Conservation (phyloP, 1,284 basidiomycete genomes). For the Sanghuangporus baumii region DNA sequence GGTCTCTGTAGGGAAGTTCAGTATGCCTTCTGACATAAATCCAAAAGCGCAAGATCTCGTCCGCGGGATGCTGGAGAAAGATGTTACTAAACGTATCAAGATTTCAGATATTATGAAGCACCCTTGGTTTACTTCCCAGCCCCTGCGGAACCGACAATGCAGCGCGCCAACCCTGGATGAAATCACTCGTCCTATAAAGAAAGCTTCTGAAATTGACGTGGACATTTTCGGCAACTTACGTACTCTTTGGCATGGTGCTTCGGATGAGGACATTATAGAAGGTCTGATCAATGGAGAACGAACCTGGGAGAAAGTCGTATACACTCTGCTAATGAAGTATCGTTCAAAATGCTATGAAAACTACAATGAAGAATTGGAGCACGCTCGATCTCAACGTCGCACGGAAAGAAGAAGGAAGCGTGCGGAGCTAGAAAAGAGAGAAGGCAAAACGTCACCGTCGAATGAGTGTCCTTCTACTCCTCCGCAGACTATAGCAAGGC, state of each 20-base stretch:
- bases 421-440: conserved; percentile 13
- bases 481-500: conserved; percentile 40
- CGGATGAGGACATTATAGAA: conserved; percentile 66
- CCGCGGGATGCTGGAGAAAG: conserved; percentile 80
- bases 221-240: conserved; percentile 90
- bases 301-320: conserved; percentile 93
- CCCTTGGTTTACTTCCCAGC: conserved; percentile 79
- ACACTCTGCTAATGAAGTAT: conserved; percentile 80
- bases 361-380: conserved; percentile 57
- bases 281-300: conserved; percentile 60
- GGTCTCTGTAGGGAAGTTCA: conserved; percentile 78
- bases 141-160: conserved; percentile 43
- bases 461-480: conserved; percentile 13
- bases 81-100: conserved; percentile 80
- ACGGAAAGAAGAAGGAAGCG: conserved; percentile 27
- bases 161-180: conserved; percentile 62
- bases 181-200: conserved; percentile 62
- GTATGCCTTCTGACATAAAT: conserved; percentile 80
- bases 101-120: conserved; percentile 85
- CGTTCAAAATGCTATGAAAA: conserved; percentile 64
- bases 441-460: conserved; percentile 1
- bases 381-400: conserved; percentile 30
- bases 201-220: conserved; percentile 66
- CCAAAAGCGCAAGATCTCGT: conserved; percentile 80
- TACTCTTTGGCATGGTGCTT: conserved; percentile 81